A percentile compares a stretch with the other conserved stretches of the same genome.
Conservation (phyloP, 768 basidiomycete species). For the Lactarius hatsudake region DNA sequence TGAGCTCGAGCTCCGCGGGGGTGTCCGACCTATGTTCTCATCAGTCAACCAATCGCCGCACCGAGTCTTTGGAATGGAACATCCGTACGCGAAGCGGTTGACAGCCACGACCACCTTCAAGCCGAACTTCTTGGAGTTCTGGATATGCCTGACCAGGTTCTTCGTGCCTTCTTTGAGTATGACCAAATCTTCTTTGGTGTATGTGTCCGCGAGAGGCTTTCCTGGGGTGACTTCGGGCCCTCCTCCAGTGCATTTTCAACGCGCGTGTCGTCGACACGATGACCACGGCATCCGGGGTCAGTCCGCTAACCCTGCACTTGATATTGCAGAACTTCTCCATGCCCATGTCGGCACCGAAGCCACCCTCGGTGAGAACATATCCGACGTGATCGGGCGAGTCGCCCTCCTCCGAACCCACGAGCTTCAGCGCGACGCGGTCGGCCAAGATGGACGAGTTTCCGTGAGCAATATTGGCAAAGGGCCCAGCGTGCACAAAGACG, state of each 20-base stretch:
- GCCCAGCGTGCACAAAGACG: conserved; percentile 98
- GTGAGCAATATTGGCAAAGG: conserved; percentile 99
- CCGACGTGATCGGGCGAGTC: conserved; percentile 78
- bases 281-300: conserved; percentile 90
- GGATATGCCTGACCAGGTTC: conserved; percentile 90
- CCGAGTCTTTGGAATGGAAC: neutral
- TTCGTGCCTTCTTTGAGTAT: conserved; percentile 88
- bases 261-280: conserved; percentile 98
- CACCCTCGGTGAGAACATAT: conserved; percentile 97
- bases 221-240: conserved; percentile 96
- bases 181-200: conserved; percentile 89
- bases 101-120: conserved; percentile 95
- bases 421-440: conserved; percentile 94
- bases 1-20: conserved; percentile 80
- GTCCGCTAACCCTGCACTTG: conserved; percentile 92
- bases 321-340: conserved; percentile 99
- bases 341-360: conserved; percentile 98
- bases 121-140: conserved; percentile 93
- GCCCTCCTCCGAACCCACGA: conserved; percentile 92
- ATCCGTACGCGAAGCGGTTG: conserved; percentile 88
- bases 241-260: conserved; percentile 98
- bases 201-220: conserved; percentile 89
- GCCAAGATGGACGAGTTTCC: conserved; percentile 98
- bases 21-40: conserved; percentile 69
- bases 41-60: neutral